A percentile compares a stretch with the other conserved stretches of the same genome.
phyloP scores from a whole-genome alignment of 495 filamentous ascomycete species.

The Cercophora samala region DNA sequence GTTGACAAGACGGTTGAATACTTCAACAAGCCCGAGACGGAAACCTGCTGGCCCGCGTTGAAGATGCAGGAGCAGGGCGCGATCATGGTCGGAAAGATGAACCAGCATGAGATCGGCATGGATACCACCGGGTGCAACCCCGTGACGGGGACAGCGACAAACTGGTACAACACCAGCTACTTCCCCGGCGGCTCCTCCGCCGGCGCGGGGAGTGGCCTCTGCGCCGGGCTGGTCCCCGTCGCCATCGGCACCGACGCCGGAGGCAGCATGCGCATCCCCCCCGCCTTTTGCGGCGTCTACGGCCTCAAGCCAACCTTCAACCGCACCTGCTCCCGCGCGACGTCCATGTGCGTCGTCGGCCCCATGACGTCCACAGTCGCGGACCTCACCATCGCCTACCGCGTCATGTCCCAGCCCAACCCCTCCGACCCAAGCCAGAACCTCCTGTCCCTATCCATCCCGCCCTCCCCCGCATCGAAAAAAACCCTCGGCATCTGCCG shows the following conservation, averaged over 20 bases:
- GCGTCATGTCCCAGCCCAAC: conserved; percentile 68
- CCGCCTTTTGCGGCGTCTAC: conserved; percentile 80
- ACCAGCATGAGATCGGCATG: conserved; percentile 85
- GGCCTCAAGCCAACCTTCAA: conserved; percentile 83
- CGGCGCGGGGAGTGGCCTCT: conserved; percentile 75
- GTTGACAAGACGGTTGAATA: conserved; percentile 37
- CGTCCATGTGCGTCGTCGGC: conserved; percentile 64
- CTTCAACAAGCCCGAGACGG: conserved; percentile 30
- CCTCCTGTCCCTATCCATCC: conserved; percentile 39
- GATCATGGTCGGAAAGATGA: conserved; percentile 78
- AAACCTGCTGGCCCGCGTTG: conserved; percentile 66
- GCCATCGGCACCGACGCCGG: conserved; percentile 80
- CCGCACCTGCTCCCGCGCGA: conserved; percentile 58
- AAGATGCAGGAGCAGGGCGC: conserved; percentile 76
- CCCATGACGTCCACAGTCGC: conserved; percentile 74
- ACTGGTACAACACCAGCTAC: conserved; percentile 76
- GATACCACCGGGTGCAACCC: conserved; percentile 50
- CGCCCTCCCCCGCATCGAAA: conserved; percentile 39
- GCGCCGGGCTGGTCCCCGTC: conserved; percentile 74
- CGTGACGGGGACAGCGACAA: conserved; percentile 72
- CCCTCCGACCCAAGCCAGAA: conserved; percentile 43
- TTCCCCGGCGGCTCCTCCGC: conserved; percentile 90
- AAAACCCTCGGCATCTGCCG: conserved; percentile 66
- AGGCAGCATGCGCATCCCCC: conserved; percentile 78
- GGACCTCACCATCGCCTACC: conserved; percentile 81